Conservation (phyloP, 2,329 filamentous ascomycete genomes). For the Colletotrichum simmondsii region DNA sequence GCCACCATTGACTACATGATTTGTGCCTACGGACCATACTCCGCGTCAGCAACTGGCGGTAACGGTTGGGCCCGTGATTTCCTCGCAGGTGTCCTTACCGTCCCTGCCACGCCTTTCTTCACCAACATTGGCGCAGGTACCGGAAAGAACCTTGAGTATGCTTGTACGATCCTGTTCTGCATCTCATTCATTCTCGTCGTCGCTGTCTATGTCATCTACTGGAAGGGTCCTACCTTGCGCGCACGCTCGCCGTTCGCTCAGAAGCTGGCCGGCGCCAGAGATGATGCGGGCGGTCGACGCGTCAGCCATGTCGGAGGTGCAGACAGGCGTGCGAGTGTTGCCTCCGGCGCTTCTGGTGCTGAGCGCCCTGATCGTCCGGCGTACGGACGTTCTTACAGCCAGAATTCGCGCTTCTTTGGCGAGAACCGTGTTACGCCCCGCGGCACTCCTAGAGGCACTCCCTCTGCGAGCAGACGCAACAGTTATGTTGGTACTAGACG, state of each 20-base stretch:
- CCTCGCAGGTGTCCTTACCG: constrained; percentile 76
- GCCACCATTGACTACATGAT: constrained; percentile 84
- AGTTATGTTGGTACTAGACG: constrained; percentile 11
- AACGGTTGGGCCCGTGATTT: constrained; percentile 82
- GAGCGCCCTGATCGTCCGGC: constrained; percentile 14
- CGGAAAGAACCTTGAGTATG: constrained; percentile 65
- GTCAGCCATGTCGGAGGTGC: not conserved
- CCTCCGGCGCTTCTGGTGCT: constrained; percentile 37
- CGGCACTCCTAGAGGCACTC: constrained; percentile 49
- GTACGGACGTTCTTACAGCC: constrained; percentile 44
- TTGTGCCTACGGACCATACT: constrained; percentile 77
- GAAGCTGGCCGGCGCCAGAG: constrained; percentile 60
- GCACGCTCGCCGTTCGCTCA: constrained; percentile 73
- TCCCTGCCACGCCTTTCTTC: constrained; percentile 75
- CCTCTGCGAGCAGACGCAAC: constrained; percentile 45
- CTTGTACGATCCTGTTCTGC: constrained; percentile 71
- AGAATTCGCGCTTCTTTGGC: constrained; percentile 53
- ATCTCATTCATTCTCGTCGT: constrained; percentile 71
- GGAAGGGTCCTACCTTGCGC: constrained; percentile 69
- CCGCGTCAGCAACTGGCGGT: constrained; percentile 79
- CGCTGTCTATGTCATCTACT: constrained; percentile 75
- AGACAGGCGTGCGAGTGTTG: not conserved
- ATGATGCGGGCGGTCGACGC: constrained; percentile 12
- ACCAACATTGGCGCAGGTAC: constrained; percentile 61
- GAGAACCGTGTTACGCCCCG: constrained; percentile 53